Evolutionary conservation across 345 rosid species (phyloP).

Genomic region (Odontarrhena argentea): DNA sequence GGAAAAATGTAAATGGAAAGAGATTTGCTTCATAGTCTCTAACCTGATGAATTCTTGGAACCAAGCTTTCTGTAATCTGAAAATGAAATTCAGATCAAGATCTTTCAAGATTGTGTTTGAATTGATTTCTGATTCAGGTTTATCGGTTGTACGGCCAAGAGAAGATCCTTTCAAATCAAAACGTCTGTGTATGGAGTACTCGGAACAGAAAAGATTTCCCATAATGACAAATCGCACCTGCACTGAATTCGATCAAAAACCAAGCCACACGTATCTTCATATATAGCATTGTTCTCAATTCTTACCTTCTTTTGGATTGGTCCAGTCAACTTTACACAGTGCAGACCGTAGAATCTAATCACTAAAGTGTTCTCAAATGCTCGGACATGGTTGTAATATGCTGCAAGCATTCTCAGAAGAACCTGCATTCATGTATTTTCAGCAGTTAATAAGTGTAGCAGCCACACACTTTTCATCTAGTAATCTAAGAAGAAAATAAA

Average conservation of each 20-base stretch:
- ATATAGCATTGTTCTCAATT: neutral
- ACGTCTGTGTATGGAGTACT: conserved; percentile 73
- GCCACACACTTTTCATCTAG: neutral
- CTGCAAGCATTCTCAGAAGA: conserved; percentile 90
- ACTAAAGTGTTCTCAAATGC: conserved; percentile 83
- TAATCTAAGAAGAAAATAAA: neutral
- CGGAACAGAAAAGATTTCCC: conserved; percentile 91
- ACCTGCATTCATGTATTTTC: conserved; percentile 50
- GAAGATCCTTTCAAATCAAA: conserved; percentile 96
- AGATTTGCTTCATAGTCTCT: conserved; percentile 15
- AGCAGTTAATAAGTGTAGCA: conserved; percentile 14
- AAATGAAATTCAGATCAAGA: conserved; percentile 84
- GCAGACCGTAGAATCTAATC: conserved; percentile 79
- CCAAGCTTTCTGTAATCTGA: conserved; percentile 82
- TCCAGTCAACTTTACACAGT: conserved; percentile 84
- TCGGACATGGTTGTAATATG: conserved; percentile 83
- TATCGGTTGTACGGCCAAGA: conserved; percentile 83
- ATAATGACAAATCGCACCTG: conserved; percentile 91
- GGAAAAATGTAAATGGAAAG: neutral
- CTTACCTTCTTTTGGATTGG: conserved; percentile 80
- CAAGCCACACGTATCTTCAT: neutral
- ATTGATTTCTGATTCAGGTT: conserved; percentile 75
- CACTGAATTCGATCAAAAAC: conserved; percentile 22
- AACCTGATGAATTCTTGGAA: conserved; percentile 89
- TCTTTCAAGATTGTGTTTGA: conserved; percentile 85